A percentile compares a stretch with the other conserved stretches of the same genome.
Conservation (phyloP, 2,329 filamentous ascomycete species). For the Fusarium musae region DNA sequence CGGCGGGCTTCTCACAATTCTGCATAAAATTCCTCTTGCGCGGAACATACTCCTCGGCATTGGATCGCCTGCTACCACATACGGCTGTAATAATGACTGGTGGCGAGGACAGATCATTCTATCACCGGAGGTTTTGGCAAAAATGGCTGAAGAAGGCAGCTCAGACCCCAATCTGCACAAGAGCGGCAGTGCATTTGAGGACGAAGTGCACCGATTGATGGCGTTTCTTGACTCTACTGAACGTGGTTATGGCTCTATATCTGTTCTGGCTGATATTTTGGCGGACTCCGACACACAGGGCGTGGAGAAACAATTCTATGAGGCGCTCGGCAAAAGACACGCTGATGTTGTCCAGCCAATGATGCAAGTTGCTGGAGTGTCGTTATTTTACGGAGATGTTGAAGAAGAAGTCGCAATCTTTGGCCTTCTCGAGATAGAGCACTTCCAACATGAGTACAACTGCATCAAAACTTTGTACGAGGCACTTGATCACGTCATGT, state of each 20-base stretch:
- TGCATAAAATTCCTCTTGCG: slow-evolving; percentile 68
- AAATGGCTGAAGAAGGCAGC: slow-evolving; percentile 46
- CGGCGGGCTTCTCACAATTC: slow-evolving; percentile 66
- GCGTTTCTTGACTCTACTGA: slow-evolving; percentile 71
- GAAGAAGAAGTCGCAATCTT: slow-evolving; percentile 53
- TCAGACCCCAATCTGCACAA: slow-evolving; percentile 44
- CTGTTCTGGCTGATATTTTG: slow-evolving; percentile 55
- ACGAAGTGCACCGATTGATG: slow-evolving; percentile 71
- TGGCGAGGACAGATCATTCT: slow-evolving; percentile 68
- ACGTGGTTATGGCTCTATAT: slow-evolving; percentile 67
- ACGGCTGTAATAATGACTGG: slow-evolving; percentile 69
- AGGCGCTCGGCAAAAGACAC: slow-evolving; percentile 51
- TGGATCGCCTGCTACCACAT: slow-evolving; percentile 56
- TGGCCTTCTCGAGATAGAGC: slow-evolving; percentile 55
- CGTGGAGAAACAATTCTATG: slow-evolving; percentile 58
- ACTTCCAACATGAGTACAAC: slow-evolving; percentile 51
- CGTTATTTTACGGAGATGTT: slow-evolving; percentile 45
- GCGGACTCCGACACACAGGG: slow-evolving; percentile 49
- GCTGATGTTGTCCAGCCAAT: slow-evolving; percentile 45
- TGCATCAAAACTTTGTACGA: slow-evolving; percentile 59
- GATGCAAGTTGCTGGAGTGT: slow-evolving; percentile 48
- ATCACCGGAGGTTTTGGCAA: slow-evolving; percentile 51
- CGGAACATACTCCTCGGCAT: slow-evolving; percentile 65
- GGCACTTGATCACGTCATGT: slow-evolving; percentile 60
- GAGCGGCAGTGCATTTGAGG: slow-evolving; percentile 53